phyloP scores from a whole-genome alignment of 2,329 filamentous ascomycete species.

The Venturia pyrina region DNA sequence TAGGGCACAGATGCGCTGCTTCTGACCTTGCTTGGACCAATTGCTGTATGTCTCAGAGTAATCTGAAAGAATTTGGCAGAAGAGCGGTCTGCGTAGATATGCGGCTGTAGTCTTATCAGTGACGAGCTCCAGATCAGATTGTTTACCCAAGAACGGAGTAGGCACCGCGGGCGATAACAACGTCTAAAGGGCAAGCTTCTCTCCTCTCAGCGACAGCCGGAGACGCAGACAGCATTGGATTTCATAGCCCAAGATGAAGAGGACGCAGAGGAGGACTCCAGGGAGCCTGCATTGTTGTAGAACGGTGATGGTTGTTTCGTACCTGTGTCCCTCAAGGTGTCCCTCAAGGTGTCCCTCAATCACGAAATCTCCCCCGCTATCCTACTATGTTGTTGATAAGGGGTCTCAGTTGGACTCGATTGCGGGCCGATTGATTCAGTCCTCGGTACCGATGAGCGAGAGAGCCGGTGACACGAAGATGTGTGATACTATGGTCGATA shows the following conservation, averaged over 20 bases:
- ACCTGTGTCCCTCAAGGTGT: conserved; percentile 2
- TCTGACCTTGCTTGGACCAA: not conserved
- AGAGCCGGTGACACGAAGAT: not conserved
- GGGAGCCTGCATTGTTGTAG: not conserved
- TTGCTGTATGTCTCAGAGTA: not conserved
- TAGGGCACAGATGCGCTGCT: not conserved
- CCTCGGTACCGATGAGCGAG: not conserved
- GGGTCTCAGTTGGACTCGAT: not conserved
- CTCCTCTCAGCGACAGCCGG: not conserved
- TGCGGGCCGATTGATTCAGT: not conserved
- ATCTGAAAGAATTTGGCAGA: not conserved
- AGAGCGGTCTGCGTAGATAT: conserved; percentile 1
- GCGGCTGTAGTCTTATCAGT: conserved; percentile 1
- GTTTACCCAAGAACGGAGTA: not conserved
- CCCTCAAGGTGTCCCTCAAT: conserved; percentile 4
- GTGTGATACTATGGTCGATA: not conserved
- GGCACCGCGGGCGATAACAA: not conserved
- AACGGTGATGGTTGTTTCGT: not conserved
- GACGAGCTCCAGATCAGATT: not conserved
- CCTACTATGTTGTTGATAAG: not conserved
- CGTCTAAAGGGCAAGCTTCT: not conserved
- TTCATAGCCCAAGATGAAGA: not conserved
- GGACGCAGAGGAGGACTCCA: not conserved
- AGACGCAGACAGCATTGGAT: not conserved
- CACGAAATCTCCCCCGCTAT: not conserved